Conservation (phyloP, 139 green algal genomes). For the Chlamydomonas asymmetrica region DNA sequence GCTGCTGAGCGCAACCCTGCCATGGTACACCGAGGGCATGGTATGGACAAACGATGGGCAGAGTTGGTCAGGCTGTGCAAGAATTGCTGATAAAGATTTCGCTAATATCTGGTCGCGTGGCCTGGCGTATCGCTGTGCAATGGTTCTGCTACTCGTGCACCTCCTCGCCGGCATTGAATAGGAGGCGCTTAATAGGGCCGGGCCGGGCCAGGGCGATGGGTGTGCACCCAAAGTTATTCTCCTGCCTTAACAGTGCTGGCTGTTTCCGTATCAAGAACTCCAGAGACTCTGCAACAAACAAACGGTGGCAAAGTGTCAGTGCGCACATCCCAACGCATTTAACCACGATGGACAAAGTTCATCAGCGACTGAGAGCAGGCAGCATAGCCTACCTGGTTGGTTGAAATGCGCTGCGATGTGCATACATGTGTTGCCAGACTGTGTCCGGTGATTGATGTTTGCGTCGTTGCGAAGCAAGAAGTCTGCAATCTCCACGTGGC, state of each 20-base stretch:
- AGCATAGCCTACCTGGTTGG: too few relatives aligned
- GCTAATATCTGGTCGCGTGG: too few relatives aligned
- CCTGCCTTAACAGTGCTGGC: neutral
- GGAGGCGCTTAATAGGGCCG: slow-evolving; percentile 25
- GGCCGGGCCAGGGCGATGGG: slow-evolving; percentile 24
- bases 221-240: slow-evolving; percentile 9
- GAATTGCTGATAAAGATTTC: too few relatives aligned
- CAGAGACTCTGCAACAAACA: neutral
- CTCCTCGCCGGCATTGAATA: slow-evolving; percentile 28
- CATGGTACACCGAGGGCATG: too few relatives aligned
- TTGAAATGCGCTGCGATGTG: slow-evolving; percentile 18
- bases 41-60: too few relatives aligned
- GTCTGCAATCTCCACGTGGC: slow-evolving; percentile 25
- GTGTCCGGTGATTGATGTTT: neutral
- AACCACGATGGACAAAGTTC: neutral
- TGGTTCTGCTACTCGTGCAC: slow-evolving; percentile 1
- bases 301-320: neutral
- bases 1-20: too few relatives aligned
- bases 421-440: neutral
- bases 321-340: neutral
- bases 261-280: slow-evolving; percentile 22
- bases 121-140: too few relatives aligned
- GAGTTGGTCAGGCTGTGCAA: too few relatives aligned
- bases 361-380: too few relatives aligned
- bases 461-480: slow-evolving; percentile 24